Percentiles rank a stretch among this genome's conserved stretches.
Evolutionary conservation across 108 stramenopile species (phyloP).

Genomic region (Fragilaria radians): DNA sequence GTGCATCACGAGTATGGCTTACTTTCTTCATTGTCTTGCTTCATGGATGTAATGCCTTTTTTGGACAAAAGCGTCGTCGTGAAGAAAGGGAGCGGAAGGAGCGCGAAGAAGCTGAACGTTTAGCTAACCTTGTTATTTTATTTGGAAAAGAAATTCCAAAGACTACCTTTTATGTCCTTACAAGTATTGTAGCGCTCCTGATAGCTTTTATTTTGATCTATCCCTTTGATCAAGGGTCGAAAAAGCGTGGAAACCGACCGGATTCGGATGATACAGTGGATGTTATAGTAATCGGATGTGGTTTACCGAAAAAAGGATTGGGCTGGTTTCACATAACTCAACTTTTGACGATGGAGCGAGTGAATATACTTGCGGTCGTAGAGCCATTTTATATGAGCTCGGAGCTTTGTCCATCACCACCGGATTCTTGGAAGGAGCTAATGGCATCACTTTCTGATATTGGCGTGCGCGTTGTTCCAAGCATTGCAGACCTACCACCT

Average conservation of each 20-base stretch:
- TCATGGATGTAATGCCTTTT: neutral
- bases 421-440: constrained; percentile 42
- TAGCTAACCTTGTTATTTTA: neutral
- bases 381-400: constrained; percentile 62
- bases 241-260: constrained; percentile 4
- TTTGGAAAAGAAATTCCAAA: neutral
- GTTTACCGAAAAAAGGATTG: constrained; percentile 60
- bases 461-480: constrained; percentile 33
- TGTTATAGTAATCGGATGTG: constrained; percentile 61
- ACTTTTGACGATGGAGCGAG: constrained; percentile 42
- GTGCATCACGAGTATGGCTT: neutral
- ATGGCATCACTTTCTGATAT: constrained; percentile 20
- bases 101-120: neutral
- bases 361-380: constrained; percentile 39
- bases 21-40: neutral
- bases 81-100: neutral
- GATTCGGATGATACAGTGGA: constrained; percentile 12
- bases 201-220: neutral
- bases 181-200: neutral
- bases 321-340: constrained; percentile 85
- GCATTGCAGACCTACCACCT: constrained; percentile 20
- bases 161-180: neutral
- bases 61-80: neutral
- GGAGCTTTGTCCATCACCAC: constrained; percentile 15
- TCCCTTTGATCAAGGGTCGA: neutral